Base-by-base conservation (phyloP, 345 rosid genomes). In the Boechera stricta region DNA sequence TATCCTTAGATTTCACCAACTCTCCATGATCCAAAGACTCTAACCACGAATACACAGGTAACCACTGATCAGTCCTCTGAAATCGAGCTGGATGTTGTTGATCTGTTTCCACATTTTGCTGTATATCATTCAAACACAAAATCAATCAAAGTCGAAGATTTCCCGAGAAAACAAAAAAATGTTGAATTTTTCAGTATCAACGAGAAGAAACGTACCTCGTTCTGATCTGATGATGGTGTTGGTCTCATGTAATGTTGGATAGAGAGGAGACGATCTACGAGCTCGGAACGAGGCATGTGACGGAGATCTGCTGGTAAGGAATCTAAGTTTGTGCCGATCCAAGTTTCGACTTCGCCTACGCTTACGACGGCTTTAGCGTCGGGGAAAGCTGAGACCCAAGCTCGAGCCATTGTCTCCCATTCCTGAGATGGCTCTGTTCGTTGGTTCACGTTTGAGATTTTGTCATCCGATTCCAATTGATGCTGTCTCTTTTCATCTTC, bases 351-450 rank as follows among this genome's bases (percentile, higher is more conserved):
- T 74, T 92, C 91, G 71, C 64, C 36, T 58, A 51, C 80, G 76
- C 82, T 87, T 28, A 94, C 95, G 10, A 92, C 94, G 45, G 89
- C 87, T 75, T 87, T 89, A 2, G 91, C 97, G 67, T 91, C 98
- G 0, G 98, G 90, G 82, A 95, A 94, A 3, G 98, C 91, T 32
- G 82, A 56, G 53, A 92, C 80, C 97, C 99, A 95, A 10, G 96
- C 95, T 64, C 81, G 82, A 47, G 98, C 98, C 97, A 95, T 85
- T 15, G 90, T 84, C 74, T 88, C 91, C 99, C 99, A 95, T 85
- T 88, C 98, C 62, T 89, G 90, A 12, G 97, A 71, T 55, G 85
- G 97, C 72, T 84, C 89, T 24, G 67, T 82, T 53, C 68, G 80
- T 10, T 38, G 74, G 29, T 77, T 57, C 4, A 3, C 1, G 28